phyloP scores from a whole-genome alignment of 805 yeast species.

The Suhomyces pyralidae region DNA sequence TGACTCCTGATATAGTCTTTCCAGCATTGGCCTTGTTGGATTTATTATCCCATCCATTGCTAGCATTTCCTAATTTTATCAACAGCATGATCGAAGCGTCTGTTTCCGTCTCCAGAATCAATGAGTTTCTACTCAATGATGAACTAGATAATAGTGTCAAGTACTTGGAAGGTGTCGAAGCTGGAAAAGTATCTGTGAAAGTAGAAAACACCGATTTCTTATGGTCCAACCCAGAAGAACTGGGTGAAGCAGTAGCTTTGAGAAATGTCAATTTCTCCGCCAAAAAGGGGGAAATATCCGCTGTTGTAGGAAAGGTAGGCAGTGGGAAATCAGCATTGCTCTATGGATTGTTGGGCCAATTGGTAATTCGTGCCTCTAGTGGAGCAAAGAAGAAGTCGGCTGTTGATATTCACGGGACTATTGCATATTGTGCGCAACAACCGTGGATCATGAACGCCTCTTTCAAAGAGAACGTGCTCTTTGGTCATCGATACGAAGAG shows the following conservation, averaged over 20 bases:
- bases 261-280: slow-evolving; percentile 19
- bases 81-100: slow-evolving; percentile 56
- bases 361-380: slow-evolving; percentile 3
- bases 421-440: slow-evolving; percentile 27
- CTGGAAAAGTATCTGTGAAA: slow-evolving; percentile 16
- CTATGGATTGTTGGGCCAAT: slow-evolving; percentile 24
- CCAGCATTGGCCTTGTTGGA: slow-evolving; percentile 26
- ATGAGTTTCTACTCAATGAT: slow-evolving; percentile 38
- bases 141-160: slow-evolving; percentile 15
- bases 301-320: slow-evolving; percentile 27
- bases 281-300: slow-evolving; percentile 22
- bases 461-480: slow-evolving; percentile 23
- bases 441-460: slow-evolving; percentile 27
- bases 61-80: slow-evolving; percentile 55
- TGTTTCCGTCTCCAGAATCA: slow-evolving; percentile 56
- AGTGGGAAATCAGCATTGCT: slow-evolving; percentile 24
- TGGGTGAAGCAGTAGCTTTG: slow-evolving; percentile 12
- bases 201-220: slow-evolving; percentile 19
- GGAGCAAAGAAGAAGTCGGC: not conserved
- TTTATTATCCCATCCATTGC: slow-evolving; percentile 56
- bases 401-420: slow-evolving; percentile 17
- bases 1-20: slow-evolving; percentile 25
- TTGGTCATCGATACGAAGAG: slow-evolving; percentile 21
- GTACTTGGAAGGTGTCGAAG: not conserved
- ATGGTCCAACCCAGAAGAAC: slow-evolving; percentile 15